Evolutionary conservation across 441 rosid species (phyloP).

Genomic region (Monsonia emarginata): DNA sequence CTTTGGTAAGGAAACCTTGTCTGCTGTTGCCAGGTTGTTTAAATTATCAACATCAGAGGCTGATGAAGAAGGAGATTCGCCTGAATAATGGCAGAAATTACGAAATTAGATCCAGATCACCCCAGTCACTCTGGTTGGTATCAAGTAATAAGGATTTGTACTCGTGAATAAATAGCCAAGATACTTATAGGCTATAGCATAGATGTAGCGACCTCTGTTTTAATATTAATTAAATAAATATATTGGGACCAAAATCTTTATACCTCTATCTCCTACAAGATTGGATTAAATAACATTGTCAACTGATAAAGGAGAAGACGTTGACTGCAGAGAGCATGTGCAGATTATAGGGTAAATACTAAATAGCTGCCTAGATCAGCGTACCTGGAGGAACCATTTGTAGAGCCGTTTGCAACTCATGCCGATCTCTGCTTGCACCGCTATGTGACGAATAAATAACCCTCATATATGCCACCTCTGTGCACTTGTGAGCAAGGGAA

Average conservation of each 20-base stretch:
- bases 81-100: conserved; percentile 33
- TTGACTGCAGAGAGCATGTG: background rate
- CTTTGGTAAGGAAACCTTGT: conserved; percentile 41
- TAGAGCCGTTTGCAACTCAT: conserved; percentile 47
- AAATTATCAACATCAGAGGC: conserved; percentile 93
- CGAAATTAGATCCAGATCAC: conserved; percentile 14
- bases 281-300: background rate
- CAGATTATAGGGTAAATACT: background rate
- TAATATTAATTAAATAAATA: background rate
- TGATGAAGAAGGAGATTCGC: conserved; percentile 98
- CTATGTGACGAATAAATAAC: conserved; percentile 39
- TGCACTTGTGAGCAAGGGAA: conserved; percentile 82
- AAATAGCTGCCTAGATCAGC: background rate
- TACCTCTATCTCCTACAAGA: background rate
- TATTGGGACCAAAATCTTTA: background rate
- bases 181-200: background rate
- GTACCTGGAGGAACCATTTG: conserved; percentile 54
- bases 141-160: background rate
- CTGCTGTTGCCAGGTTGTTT: conserved; percentile 52
- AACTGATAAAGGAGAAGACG: background rate
- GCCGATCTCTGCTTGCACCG: conserved; percentile 37
- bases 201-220: background rate
- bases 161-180: background rate
- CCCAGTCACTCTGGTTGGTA: background rate
- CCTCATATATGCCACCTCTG: conserved; percentile 75